These are phyloP conservation scores for Salix brachista DNA, from an alignment of 345 rosid species.

Conservation along the genomic window DNA sequence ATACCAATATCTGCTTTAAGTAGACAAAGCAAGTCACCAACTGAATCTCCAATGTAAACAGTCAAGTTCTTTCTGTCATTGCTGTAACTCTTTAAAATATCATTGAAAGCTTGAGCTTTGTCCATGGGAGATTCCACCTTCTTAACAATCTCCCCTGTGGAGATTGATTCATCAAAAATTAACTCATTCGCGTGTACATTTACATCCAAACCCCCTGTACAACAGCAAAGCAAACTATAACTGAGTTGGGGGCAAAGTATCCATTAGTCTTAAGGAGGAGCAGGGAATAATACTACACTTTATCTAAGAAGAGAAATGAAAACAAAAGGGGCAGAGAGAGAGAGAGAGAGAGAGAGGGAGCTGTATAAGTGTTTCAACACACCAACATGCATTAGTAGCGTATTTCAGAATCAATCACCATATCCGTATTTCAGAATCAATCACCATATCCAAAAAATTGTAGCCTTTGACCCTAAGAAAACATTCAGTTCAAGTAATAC, in stretches of 20 bases:
- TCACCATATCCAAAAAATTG: background rate
- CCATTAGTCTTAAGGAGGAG: background rate
- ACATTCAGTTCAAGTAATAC: background rate
- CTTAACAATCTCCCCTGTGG: constrained; percentile 71
- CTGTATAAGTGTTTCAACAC: background rate
- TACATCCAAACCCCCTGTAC: constrained; percentile 55
- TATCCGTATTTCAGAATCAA: background rate
- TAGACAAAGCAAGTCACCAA: constrained; percentile 90
- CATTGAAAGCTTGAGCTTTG: constrained; percentile 60
- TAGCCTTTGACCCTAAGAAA: background rate
- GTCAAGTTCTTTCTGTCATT: constrained; percentile 44
- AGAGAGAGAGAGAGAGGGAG: background rate
- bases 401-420: background rate
- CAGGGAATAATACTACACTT: background rate
- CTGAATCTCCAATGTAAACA: constrained; percentile 83
- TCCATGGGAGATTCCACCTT: constrained; percentile 72
- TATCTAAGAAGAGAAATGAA: background rate
- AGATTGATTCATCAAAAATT: constrained; percentile 51
- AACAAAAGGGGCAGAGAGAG: background rate
- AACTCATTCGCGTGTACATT: constrained; percentile 83
- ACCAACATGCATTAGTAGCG: background rate
- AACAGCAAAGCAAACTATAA: background rate
- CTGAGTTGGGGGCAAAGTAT: background rate
- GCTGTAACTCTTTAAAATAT: constrained; percentile 34
- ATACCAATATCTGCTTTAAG: constrained; percentile 91